A percentile compares a stretch with the other conserved stretches of the same genome.
Evolutionary conservation across 345 rosid species (phyloP).

Genomic region (Eucalyptus marginata): DNA sequence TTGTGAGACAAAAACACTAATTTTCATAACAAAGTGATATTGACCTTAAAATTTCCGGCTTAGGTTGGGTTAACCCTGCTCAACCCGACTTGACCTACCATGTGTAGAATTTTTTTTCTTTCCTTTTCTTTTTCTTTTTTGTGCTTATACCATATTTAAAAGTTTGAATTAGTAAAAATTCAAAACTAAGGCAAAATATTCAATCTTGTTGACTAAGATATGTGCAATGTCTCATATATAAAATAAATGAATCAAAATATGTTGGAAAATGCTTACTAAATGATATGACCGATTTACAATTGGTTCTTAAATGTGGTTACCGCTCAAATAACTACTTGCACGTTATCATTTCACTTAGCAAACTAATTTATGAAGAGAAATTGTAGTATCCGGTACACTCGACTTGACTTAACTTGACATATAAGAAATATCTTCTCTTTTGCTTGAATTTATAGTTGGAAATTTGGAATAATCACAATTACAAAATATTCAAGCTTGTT

Average conservation of each 20-base stretch:
- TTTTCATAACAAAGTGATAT: neutral
- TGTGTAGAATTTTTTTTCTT: neutral
- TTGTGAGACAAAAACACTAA: neutral
- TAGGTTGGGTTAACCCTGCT: accelerated
- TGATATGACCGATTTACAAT: neutral
- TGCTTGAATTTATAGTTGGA: neutral
- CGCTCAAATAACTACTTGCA: neutral
- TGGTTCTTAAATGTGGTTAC: neutral
- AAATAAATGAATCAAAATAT: neutral
- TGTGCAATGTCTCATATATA: neutral
- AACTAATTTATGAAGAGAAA: neutral
- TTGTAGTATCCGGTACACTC: neutral
- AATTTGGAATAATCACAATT: neutral
- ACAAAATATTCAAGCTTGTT: neutral
- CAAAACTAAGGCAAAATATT: neutral
- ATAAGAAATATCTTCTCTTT: neutral
- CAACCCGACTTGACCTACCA: neutral
- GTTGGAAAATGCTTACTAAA: neutral
- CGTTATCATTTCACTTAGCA: neutral
- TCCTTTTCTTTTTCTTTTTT: neutral
- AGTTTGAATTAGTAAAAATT: neutral
- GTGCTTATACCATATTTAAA: neutral
- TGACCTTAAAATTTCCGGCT: neutral
- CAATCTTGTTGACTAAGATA: neutral
- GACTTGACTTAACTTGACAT: neutral